These are phyloP conservation scores for Podospora bellae-mahoneyi DNA, from an alignment of 495 filamentous ascomycete genomes.

Conservation along the genomic window DNA sequence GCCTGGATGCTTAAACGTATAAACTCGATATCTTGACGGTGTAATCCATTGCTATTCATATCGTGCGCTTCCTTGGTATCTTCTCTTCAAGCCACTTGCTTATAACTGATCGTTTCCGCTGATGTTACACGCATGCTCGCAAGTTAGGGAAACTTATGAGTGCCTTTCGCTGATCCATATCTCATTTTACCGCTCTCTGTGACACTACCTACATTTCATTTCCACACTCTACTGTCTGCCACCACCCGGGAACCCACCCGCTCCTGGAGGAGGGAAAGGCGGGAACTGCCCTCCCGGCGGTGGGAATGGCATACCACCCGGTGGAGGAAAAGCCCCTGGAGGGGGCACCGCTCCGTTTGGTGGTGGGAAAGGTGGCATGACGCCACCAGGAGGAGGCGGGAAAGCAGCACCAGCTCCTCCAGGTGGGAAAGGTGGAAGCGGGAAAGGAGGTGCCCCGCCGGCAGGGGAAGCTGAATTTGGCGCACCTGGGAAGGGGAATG, in stretches of 20 bases:
- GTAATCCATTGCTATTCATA: too few relatives aligned
- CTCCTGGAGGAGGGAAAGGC: slow-evolving; percentile 36
- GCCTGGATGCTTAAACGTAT: too few relatives aligned
- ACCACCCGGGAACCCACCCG: slow-evolving; percentile 33
- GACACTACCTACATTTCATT: too few relatives aligned
- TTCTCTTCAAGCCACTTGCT: too few relatives aligned
- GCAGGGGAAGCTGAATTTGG: slow-evolving; percentile 4
- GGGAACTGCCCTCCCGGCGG: slow-evolving; percentile 24
- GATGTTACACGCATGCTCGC: too few relatives aligned
- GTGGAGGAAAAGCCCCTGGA: slow-evolving; percentile 14
- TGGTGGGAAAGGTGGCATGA: slow-evolving; percentile 34
- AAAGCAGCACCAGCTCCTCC: slow-evolving; percentile 21
- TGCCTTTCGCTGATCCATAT: too few relatives aligned
- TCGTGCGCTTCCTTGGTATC: too few relatives aligned
- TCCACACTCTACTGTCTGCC: neutral
- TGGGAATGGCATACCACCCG: neutral
- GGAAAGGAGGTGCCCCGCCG: slow-evolving; percentile 6
- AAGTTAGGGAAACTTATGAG: too few relatives aligned
- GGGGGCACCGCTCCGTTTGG: slow-evolving; percentile 30
- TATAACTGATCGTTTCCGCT: too few relatives aligned
- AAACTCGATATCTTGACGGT: too few relatives aligned
- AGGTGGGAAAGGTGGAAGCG: slow-evolving; percentile 16
- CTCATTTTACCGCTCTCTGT: too few relatives aligned
- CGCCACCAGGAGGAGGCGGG: slow-evolving; percentile 40
- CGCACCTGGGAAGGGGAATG: slow-evolving; percentile 17